A percentile compares a stretch with the other conserved stretches of the same genome.
Evolutionary conservation across 2,329 filamentous ascomycete genomes (phyloP).

Genomic region (Canariomyces notabilis): DNA sequence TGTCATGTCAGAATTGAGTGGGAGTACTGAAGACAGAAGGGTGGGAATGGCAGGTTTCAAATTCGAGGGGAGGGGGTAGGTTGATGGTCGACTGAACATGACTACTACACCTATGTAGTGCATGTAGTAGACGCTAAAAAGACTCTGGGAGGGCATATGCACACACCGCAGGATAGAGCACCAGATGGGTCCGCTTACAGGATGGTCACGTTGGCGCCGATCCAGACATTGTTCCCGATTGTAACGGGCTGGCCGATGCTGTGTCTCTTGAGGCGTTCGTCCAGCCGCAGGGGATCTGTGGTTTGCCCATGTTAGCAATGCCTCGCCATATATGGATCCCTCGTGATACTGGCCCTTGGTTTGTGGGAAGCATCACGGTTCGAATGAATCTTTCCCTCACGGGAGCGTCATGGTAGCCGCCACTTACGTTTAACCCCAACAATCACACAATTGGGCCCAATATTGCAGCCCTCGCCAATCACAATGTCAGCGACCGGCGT

Average conservation of each 20-base stretch:
- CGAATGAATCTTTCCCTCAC: neutral
- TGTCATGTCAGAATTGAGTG: constrained; percentile 2
- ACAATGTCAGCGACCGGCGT: constrained; percentile 32
- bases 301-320: constrained; percentile 6
- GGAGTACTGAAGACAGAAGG: neutral
- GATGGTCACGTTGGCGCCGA: constrained; percentile 35
- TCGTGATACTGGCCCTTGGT: no score
- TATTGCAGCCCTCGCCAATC: constrained; percentile 30
- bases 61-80: neutral
- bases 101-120: no score
- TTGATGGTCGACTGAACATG: no score
- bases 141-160: neutral
- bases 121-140: no score
- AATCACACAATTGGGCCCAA: constrained; percentile 31
- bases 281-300: constrained; percentile 23
- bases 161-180: constrained; percentile 2
- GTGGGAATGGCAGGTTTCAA: neutral
- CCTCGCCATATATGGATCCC: no score
- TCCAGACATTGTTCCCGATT: constrained; percentile 37
- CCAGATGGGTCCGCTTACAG: constrained; percentile 26
- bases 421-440: constrained; percentile 26
- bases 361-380: neutral
- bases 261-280: constrained; percentile 24
- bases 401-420: constrained; percentile 1
- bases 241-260: constrained; percentile 30